These are phyloP conservation scores for Dissophora ornata DNA, from an alignment of 192 early-diverging fungal genomes.

Conservation along the genomic window DNA sequence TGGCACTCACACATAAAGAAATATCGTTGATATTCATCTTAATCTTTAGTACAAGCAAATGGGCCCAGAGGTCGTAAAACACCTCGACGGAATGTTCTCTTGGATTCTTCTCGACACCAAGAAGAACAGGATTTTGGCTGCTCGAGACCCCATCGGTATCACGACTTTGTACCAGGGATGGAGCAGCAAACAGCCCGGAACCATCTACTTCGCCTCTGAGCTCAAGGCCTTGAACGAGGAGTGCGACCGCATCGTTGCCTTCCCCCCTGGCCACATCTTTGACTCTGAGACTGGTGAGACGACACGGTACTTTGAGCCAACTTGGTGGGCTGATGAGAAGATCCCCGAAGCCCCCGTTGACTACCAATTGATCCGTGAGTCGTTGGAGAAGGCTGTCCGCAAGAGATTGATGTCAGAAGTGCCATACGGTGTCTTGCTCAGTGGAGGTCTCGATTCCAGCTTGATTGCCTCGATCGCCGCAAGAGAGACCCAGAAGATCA, in stretches of 20 bases:
- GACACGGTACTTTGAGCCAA: conserved; percentile 89
- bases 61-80: conserved; percentile 82
- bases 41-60: conserved; percentile 81
- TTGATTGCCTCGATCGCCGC: conserved; percentile 96
- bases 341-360: conserved; percentile 66
- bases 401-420: conserved; percentile 99
- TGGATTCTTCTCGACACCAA: conserved; percentile 91
- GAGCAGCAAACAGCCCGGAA: conserved; percentile 81
- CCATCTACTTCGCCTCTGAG: conserved; percentile 93
- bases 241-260: conserved; percentile 96
- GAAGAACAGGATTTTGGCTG: conserved; percentile 87
- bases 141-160: conserved; percentile 98
- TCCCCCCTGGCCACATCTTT: conserved; percentile 97
- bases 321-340: conserved; percentile 83
- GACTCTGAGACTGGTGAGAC: conserved; percentile 81
- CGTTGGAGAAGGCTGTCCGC: conserved; percentile 88
- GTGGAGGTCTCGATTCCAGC: conserved; percentile 94
- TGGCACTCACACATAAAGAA: too few species aligned
- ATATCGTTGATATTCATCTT: too few species aligned
- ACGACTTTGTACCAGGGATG: conserved; percentile 98
- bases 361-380: conserved; percentile 80
- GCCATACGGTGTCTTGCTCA: conserved; percentile 96
- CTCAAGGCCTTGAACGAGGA: conserved; percentile 97
- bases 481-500: conserved; percentile 80
- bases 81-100: conserved; percentile 97